Evolutionary conservation across 306 rosid species (phyloP).

Genomic region (Medicago truncatula): DNA sequence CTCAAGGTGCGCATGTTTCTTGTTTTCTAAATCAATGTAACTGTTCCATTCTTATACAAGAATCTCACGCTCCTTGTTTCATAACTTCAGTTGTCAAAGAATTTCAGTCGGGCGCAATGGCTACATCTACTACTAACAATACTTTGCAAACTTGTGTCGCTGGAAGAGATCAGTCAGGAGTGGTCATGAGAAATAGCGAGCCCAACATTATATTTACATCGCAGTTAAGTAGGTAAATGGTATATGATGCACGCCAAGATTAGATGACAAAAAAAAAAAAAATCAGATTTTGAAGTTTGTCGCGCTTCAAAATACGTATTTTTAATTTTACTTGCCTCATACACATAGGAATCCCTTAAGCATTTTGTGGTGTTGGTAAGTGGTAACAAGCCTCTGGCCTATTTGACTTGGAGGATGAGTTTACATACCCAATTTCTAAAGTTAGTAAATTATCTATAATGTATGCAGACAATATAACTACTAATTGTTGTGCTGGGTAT

Average conservation of each 20-base stretch:
- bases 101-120: conserved; percentile 42
- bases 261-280: conserved; percentile 45
- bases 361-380: conserved; percentile 7
- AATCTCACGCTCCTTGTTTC: conserved; percentile 17
- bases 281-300: conserved; percentile 45
- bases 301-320: conserved; percentile 38
- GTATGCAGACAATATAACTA: conserved; percentile 15
- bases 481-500: conserved; percentile 13
- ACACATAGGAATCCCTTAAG: conserved; percentile 33
- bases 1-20: conserved; percentile 42
- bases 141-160: conserved; percentile 48
- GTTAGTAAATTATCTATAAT: conserved; percentile 21
- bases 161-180: conserved; percentile 49
- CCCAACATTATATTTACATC: conserved; percentile 49
- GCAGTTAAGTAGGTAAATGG: conserved; percentile 53
- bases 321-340: conserved; percentile 42
- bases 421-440: conserved; percentile 23
- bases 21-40: conserved; percentile 15
- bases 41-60: not conserved
- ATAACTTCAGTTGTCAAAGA: conserved; percentile 27
- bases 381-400: conserved; percentile 35
- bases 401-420: conserved; percentile 34
- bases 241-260: conserved; percentile 34
- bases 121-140: conserved; percentile 37
- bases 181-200: conserved; percentile 49